Evolutionary conservation across 768 basidiomycete species (phyloP), one percentile per base, ranked within the genome.

Genomic region (Agrocybe chaxingu): DNA sequence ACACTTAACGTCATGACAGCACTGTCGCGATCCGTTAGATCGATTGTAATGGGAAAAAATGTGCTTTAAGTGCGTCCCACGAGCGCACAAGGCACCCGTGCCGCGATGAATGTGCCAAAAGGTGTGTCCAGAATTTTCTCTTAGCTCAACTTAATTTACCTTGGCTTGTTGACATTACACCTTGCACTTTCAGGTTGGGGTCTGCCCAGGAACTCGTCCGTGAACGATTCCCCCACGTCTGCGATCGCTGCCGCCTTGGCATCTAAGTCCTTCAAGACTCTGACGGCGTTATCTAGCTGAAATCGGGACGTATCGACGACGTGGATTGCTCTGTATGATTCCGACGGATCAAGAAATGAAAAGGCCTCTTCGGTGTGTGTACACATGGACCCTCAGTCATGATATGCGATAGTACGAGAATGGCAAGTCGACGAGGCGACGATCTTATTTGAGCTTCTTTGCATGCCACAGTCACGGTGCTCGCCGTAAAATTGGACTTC

Each of bases 31-130:
- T 37, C 9, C 18, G 19, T 11, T 35, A 82, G 81, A 65, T 82
- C 11, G 81, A 82, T 53, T 83, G 81, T 54, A 69, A 73, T 42
- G 48, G 48, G 2, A 46, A 52, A 24, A 53, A 56, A 6, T 82
- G 81, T 48, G 64, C 59, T 7, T 59, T 70, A 48, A 82, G 81
- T 51, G 16, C 11, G 2, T n/a, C 49, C n/a, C 61, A 62, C 36
- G 34, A 45, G 12, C 24, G 29, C 18, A 39, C 40, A 5, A 31
- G 30, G 11, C 55, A 56, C 10, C 12, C 29, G 4, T 59, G 57
- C 36, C 13, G 3, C 4, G 13, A 47, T 4, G 42, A 29, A 1
- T 62, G 57, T 35, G 9, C 32, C 4, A 56, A 55, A 42, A 41
- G 42, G 60, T 54, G 5, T 24, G 24, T 24, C 24, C 10, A 37